phyloP scores from a whole-genome alignment of 1,284 basidiomycete genomes.

The Calocybe gambosa region DNA sequence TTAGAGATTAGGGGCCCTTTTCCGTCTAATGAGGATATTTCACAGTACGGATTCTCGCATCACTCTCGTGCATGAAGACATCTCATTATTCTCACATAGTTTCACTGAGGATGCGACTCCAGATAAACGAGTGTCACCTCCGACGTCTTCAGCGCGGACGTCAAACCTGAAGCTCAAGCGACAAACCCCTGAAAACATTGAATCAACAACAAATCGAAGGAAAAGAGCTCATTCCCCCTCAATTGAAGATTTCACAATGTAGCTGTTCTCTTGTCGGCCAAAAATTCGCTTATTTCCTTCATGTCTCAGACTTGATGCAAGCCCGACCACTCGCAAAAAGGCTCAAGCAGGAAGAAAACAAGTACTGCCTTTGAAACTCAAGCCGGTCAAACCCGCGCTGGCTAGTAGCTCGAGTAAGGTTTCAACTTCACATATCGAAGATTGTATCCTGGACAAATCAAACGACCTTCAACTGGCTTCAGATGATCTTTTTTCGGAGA shows the following conservation, averaged over 20 bases:
- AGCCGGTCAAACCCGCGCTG: conserved; percentile 4
- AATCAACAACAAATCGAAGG: background rate
- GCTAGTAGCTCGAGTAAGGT: background rate
- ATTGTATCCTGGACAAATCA: conserved; percentile 17
- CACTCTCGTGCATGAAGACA: too few relatives aligned
- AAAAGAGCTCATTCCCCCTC: conserved; percentile 7
- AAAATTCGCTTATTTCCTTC: too few relatives aligned
- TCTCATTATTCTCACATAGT: too few relatives aligned
- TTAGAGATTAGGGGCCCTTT: too few relatives aligned
- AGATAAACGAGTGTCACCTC: too few relatives aligned
- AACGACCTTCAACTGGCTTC: conserved; percentile 14
- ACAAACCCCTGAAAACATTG: conserved; percentile 4
- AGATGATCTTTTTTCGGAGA: conserved; percentile 24
- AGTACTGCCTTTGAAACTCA: background rate
- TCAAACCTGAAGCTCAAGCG: conserved; percentile 5
- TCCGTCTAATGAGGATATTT: too few relatives aligned
- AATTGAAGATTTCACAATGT: conserved; percentile 20
- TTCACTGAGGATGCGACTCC: too few relatives aligned
- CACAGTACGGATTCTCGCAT: too few relatives aligned
- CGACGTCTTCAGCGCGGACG: too few relatives aligned
- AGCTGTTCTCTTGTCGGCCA: background rate
- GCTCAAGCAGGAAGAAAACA: too few relatives aligned
- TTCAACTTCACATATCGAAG: conserved; percentile 34
- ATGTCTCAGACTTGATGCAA: too few relatives aligned
- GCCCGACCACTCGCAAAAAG: too few relatives aligned